These are phyloP conservation scores for Rhododendron simsii DNA, from an alignment of 148 eudicot genomes.

Conservation along the genomic window DNA sequence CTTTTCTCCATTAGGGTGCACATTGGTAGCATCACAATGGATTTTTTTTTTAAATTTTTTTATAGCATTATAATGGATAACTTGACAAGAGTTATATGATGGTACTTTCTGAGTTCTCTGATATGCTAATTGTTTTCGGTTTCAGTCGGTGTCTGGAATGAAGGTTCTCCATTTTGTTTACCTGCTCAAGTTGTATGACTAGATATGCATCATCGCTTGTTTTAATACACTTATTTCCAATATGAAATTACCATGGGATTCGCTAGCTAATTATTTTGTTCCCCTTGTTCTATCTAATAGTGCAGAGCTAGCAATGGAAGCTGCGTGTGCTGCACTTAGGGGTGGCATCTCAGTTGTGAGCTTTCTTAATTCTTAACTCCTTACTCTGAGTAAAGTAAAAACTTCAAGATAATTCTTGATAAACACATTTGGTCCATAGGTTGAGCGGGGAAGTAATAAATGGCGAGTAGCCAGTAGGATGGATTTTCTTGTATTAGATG, in stretches of 20 bases:
- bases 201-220: background rate
- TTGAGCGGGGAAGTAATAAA: no score
- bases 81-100: background rate
- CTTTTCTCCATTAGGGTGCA: background rate
- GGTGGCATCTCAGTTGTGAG: conserved; percentile 78
- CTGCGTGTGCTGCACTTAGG: conserved; percentile 70
- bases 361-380: background rate
- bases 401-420: background rate
- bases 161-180: background rate
- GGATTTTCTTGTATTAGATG: background rate
- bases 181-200: background rate
- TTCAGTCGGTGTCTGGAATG: background rate
- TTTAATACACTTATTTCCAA: background rate
- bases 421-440: background rate
- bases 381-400: background rate
- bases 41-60: no score
- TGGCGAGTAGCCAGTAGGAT: background rate
- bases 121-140: background rate
- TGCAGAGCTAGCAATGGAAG: conserved; percentile 73
- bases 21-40: background rate
- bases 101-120: background rate
- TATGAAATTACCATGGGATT: background rate
- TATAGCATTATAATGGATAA: background rate
- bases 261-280: background rate
- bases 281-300: conserved; percentile 20